Evolutionary conservation across 2,329 filamentous ascomycete species (phyloP), one percentile per base, ranked within the genome.

Genomic region (Ceratocystis smalleyi): DNA sequence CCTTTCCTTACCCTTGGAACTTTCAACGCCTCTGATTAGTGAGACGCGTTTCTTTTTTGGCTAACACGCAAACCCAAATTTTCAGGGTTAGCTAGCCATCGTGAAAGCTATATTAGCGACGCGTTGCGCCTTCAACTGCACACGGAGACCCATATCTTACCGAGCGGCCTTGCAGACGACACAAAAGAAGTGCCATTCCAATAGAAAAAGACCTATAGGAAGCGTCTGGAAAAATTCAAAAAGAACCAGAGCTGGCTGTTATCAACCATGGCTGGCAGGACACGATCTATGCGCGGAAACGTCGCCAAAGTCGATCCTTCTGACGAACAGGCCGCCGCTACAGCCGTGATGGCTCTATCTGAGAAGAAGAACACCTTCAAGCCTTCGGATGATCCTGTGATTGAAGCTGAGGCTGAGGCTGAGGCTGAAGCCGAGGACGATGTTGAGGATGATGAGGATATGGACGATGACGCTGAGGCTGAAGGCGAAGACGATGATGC

Each of bases 261-360:
- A 1, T 40, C 35, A 40, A 15, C 3, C 45, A 66, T 66, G 65
- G 61, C 57, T 61, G 65, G 65, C 19, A 62, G 65, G 62, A 66
- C 65, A 66, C 65, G 65, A 35, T 49, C 65, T 35, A 63, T 45
- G 27, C 61, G 65, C 8, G 65, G 65, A n/a, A 64, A 66, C 45
- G 32, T 59, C 22, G 45, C 27, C 17, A 43, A 30, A 6, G 51
- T 43, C 8, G 65, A 66, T 17, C 59, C 27, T 24, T 64, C 55
- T 10, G 65, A 66, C 22, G 65, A 66, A 27, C 65, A 66, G 55
- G 62, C 65, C 17, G 65, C 65, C 30, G 65, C 65, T 27, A 66
- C 65, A 43, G 65, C 65, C 35, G 65, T 66, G 5, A 66, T 66
- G 65, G 45, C 65, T 32, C 49, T 66, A 15, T 66, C 65, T 22